Evolutionary conservation across 2,329 filamentous ascomycete genomes (phyloP), one percentile per base, ranked within the genome.

Genomic region (Pseudophaeomoniella oleicola): DNA sequence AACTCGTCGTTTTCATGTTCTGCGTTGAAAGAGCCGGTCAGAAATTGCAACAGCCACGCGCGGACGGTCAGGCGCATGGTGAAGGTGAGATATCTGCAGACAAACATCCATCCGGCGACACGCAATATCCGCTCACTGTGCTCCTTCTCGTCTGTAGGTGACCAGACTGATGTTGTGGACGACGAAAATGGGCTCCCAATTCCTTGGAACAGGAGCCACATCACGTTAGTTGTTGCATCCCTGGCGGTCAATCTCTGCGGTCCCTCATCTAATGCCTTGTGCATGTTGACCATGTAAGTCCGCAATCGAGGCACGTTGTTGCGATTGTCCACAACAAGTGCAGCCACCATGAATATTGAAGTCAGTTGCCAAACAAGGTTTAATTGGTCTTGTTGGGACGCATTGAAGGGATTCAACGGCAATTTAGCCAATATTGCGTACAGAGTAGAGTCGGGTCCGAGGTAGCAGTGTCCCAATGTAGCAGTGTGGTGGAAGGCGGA

Each of bases 291-390:
- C 42, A 44, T 42, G 22, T 42, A 44, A 13, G 35, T 19, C 33
- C 40, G 42, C 27, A 44, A 29, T 3, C 32, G n/a, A n/a, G 36
- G 36, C 19, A 44, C 40, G 35, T 42, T 40, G 19, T 32, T 17
- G 34, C 36, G 38, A n/a, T 38, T 19, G 19, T 44, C 42, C 36
- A 42, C n/a, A 12, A 36, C 40, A 18, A 44, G 36, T 34, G 39
- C 40, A 2, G 34, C 40, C 10, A 44, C 32, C 2, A 40, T 42
- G 6, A 44, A 36, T 4, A 42, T 36, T 32, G 37, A 42, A 3
- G 42, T 44, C 13, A 44, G 30, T 18, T 44, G 42, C 34, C 42
- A 44, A 16, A 44, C 39, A 31, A 44, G 30, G 19, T 44, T 40
- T 16, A 44, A 36, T 15, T 38, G 37, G n/a, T 36, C 37, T 19